Evolutionary conservation across 192 early-diverging fungal genomes (phyloP), one percentile per base, ranked within the genome.

Genomic region (Cladochytrium replicatum): DNA sequence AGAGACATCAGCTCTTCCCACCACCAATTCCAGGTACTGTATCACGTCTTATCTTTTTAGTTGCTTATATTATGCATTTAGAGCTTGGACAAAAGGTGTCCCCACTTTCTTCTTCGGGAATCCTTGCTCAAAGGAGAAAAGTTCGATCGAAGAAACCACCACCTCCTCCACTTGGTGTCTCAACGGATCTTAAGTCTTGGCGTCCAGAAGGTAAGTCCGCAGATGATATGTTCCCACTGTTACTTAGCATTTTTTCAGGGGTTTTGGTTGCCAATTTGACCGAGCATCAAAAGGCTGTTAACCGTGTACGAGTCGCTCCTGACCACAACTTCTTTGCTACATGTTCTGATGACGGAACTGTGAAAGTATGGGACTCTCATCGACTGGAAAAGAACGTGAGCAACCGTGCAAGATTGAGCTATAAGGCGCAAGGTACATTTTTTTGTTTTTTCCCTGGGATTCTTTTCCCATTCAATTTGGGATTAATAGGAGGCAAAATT

Each of bases 351-450:
- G 73, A 75, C 46, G 62, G 65, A 17, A 64, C 68, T 4, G 61
- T 75, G 28, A 74, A 64, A 48, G 64, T 75, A 23, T 75, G 73
- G 73, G 73, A 75, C 50, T 57, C 58, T 24, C 15, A 60, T 0
- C 69, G 86, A 23, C 65, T 95, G 21, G 85, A 86, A 43, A 86
- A 83, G 41, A 94, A 88, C 55, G 86, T 91, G 0, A 78, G 86
- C 13, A 86, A 84, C 50, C 72, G 85, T 30, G 69, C 91, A 1
- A 67, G 84, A 23, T 73, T 81, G 19, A 81, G 73, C 0, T 84
- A 88, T 50, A 68, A 70, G 25, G 68, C 69, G 13, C 77, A 84
- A 54, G 83, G 83, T 79, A 63, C 11, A 46, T 73, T 7, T 23
- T 21, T n/a, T 15, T n/a, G 25, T n/a, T n/a, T 21, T n/a, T 8